These are phyloP conservation scores for Suillus bovinus DNA, from an alignment of 768 basidiomycete species.

Conservation along the genomic window DNA sequence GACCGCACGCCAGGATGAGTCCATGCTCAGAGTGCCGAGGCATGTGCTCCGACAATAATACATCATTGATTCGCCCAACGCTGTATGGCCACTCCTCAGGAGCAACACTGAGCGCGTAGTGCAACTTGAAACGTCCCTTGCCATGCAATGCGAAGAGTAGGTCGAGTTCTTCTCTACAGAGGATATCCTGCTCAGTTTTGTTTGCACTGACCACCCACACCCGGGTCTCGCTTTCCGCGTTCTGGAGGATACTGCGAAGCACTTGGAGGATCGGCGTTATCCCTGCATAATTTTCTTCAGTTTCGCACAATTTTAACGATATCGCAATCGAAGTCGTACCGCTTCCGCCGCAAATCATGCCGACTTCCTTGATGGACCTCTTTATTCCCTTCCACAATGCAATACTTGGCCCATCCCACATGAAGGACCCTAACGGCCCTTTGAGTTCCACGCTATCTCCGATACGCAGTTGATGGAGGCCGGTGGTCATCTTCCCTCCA, in stretches of 20 bases:
- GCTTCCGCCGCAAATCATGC: slow-evolving; percentile 59
- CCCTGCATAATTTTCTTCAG: slow-evolving; percentile 24
- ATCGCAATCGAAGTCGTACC: slow-evolving; percentile 32
- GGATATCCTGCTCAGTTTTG: slow-evolving; percentile 48
- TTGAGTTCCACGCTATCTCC: slow-evolving; percentile 57
- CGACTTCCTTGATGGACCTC: slow-evolving; percentile 40
- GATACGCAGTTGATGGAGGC: slow-evolving; percentile 45
- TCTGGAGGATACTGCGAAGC: slow-evolving; percentile 46
- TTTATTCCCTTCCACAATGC: slow-evolving; percentile 38
- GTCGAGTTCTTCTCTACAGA: slow-evolving; percentile 52
- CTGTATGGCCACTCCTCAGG: slow-evolving; percentile 42
- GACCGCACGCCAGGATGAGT: slow-evolving; percentile 53
- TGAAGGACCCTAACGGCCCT: slow-evolving; percentile 59
- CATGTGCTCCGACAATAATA: slow-evolving; percentile 41
- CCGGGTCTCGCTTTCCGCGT: slow-evolving; percentile 38
- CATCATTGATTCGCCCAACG: slow-evolving; percentile 40
- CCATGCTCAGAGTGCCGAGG: slow-evolving; percentile 40
- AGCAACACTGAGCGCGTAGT: slow-evolving; percentile 41
- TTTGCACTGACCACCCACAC: slow-evolving; percentile 53
- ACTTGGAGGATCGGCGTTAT: slow-evolving; percentile 63
- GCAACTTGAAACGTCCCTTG: slow-evolving; percentile 37
- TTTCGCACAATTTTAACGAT: background rate
- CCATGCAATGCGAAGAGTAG: slow-evolving; percentile 30
- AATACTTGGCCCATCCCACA: slow-evolving; percentile 46
- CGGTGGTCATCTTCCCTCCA: slow-evolving; percentile 56